A percentile compares a stretch with the other conserved stretches of the same genome.
phyloP scores from a whole-genome alignment of 2,329 filamentous ascomycete species.

The Trichoderma harzianum region DNA sequence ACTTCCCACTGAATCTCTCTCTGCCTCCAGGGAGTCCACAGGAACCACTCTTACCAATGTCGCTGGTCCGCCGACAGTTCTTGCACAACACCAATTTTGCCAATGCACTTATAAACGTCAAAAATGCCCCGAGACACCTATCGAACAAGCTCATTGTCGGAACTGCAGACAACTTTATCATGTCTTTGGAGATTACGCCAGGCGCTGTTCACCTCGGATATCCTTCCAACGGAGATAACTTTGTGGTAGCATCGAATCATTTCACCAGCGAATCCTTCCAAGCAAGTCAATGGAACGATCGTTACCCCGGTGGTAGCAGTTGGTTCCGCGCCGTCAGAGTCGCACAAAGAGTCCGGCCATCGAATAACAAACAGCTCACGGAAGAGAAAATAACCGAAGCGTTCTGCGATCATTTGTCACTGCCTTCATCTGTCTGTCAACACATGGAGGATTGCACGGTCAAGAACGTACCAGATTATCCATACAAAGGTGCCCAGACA shows the following conservation, averaged over 20 bases:
- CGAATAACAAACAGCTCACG: not conserved
- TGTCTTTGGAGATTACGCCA: not conserved
- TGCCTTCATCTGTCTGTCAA: constrained; percentile 11
- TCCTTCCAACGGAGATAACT: not conserved
- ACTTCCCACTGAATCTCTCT: not conserved
- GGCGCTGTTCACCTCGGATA: not conserved
- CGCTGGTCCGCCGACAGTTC: constrained; percentile 14
- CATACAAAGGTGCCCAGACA: constrained; percentile 2
- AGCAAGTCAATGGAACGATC: not conserved
- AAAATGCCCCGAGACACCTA: constrained; percentile 17
- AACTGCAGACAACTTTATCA: constrained; percentile 15
- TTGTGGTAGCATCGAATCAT: constrained; percentile 5
- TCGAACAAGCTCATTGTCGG: constrained; percentile 17
- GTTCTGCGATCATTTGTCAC: not conserved
- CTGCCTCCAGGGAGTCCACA: not conserved
- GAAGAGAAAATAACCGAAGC: not conserved
- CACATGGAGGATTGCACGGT: constrained; percentile 15
- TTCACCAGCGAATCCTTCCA: constrained; percentile 15
- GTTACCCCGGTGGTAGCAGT: constrained; percentile 19
- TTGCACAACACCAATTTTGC: constrained; percentile 13
- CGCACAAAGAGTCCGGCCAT: not conserved
- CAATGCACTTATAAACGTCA: constrained; percentile 8
- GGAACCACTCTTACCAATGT: constrained; percentile 12
- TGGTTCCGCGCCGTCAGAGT: constrained; percentile 15
- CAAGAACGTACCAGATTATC: constrained; percentile 15